Base-by-base conservation (phyloP, 345 rosid genomes). In the Hibiscus trionum region DNA sequence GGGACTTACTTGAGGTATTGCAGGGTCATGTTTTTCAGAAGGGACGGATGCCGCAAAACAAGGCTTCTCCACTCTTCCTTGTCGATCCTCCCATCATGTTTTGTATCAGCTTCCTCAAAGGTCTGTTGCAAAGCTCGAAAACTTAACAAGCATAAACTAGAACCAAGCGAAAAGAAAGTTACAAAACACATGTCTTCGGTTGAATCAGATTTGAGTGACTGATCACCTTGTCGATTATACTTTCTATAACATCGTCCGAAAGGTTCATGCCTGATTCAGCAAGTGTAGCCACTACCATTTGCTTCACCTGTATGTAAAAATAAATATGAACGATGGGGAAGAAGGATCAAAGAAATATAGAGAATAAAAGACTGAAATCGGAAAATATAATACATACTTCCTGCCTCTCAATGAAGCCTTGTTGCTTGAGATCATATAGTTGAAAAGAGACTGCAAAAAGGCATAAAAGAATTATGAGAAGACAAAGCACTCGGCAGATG, bases 251-350 rank as follows among this genome's bases (percentile, higher is more conserved):
- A 71, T 83, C 95, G 72, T 93, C 97, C 1, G 87, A 87, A 76
- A 96, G 87, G 80, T 96, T 96, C 98, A 96, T 96, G 69, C 99
- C 98, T 5, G 99, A 93, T 77, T 96, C 99, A 3, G 99, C 98
- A 76, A 93, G 99, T 0, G 99, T 96, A 75, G 99, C 99, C 3
- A 96, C 99, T 52, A 96, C 98, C 99, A 96, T 96, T 96, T 96
- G 99, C 80, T 95, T 95, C 75, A 95, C 97, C 99, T 95, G 27
- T 9, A 73, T 15, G 75, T 15, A 33, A 11, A 59, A 75, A 24
- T 24, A 53, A 15, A 44, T 11, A 62, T 39, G 65, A 1, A 52
- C 47, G 21, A 11, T 7, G 49, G 15, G 33, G 33, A 4, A 5
- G 14, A 64, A 44, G 17, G 66, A 60, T 10, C 26, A 0, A 57